Conservation (phyloP, 1,284 basidiomycete genomes). For the Baeospora myosura region DNA sequence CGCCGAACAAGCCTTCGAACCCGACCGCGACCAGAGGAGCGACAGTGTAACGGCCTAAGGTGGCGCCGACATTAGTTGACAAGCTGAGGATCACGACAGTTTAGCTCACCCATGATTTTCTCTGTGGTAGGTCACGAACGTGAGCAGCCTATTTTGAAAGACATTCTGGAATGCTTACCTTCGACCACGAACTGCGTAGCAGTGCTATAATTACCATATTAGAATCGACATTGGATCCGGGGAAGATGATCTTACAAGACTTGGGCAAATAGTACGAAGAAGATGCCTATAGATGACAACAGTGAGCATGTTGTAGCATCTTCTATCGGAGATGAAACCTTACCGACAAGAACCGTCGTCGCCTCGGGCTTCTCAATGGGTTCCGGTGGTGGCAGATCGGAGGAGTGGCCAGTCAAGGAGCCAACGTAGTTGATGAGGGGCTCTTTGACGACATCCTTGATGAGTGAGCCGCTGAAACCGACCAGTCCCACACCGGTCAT, state of each 20-base stretch:
- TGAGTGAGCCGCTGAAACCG: conserved; percentile 84
- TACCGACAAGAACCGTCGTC: conserved; percentile 63
- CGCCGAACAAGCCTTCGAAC: conserved; percentile 90
- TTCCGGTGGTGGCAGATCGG: conserved; percentile 25
- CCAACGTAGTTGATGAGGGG: conserved; percentile 22
- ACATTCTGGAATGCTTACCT: conserved; percentile 41
- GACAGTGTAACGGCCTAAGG: conserved; percentile 69
- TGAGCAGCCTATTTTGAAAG: conserved; percentile 2
- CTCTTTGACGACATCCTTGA: conserved; percentile 64
- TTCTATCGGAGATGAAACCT: conserved; percentile 18
- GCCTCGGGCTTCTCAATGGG: conserved; percentile 50
- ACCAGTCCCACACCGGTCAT: conserved; percentile 89
- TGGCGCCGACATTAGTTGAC: conserved; percentile 7
- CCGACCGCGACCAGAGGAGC: conserved; percentile 93
- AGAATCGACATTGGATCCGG: conserved; percentile 16
- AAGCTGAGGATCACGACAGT: not conserved
- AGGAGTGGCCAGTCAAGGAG: conserved; percentile 17
- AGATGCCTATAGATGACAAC: too few species aligned
- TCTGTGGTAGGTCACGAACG: conserved; percentile 33
- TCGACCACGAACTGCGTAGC: conserved; percentile 94
- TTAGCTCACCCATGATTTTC: conserved; percentile 67
- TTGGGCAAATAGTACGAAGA: conserved; percentile 94
- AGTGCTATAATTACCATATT: conserved; percentile 43
- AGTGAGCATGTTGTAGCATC: conserved; percentile 24
- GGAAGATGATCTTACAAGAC: conserved; percentile 65